phyloP scores from a whole-genome alignment of 2,329 filamentous ascomycete species.

The Fonsecaea erecta region DNA sequence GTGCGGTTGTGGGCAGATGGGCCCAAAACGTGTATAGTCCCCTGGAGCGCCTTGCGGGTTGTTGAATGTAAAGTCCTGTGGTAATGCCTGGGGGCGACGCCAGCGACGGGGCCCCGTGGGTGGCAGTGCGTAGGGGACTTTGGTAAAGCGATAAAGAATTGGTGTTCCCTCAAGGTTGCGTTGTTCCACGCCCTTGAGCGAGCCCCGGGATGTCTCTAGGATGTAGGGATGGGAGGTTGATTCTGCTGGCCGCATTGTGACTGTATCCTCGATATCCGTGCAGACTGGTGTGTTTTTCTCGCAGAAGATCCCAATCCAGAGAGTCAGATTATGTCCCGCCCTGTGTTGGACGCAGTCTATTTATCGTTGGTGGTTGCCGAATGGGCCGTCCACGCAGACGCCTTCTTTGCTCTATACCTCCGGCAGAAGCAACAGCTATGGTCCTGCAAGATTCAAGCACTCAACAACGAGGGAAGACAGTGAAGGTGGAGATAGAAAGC shows the following conservation, averaged over 20 bases:
- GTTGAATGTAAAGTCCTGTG: conserved; percentile 40
- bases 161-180: conserved; percentile 26
- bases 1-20: conserved; percentile 49
- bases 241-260: conserved; percentile 33
- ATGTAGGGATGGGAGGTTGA: conserved; percentile 33
- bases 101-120: conserved; percentile 47
- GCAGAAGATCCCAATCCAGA: background rate
- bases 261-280: background rate
- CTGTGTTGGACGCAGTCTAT: background rate
- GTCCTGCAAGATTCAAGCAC: background rate
- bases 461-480: background rate
- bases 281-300: background rate
- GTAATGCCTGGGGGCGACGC: conserved; percentile 46
- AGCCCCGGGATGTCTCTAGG: conserved; percentile 33
- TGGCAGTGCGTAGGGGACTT: conserved; percentile 49
- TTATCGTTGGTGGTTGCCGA: background rate
- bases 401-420: background rate
- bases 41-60: conserved; percentile 39
- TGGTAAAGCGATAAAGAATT: conserved; percentile 41
- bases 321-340: background rate
- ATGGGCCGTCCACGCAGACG: background rate
- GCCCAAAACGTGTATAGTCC: conserved; percentile 46
- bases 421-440: background rate
- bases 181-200: conserved; percentile 33
- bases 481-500: background rate